phyloP scores from a whole-genome alignment of 2,329 filamentous ascomycete genomes.

The Aspergillus transmontanensis region DNA sequence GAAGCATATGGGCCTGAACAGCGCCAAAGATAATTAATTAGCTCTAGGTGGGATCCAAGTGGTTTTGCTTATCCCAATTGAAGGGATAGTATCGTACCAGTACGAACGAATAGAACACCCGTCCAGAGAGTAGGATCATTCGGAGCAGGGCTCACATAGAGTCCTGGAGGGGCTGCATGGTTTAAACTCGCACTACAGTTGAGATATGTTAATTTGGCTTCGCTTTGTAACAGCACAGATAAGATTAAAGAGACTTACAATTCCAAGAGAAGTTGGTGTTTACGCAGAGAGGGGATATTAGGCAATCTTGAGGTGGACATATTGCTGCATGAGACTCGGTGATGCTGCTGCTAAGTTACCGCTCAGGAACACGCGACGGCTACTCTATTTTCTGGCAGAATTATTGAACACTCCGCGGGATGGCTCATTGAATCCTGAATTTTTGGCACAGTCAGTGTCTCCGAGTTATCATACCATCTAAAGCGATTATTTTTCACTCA shows the following conservation, averaged over 20 bases:
- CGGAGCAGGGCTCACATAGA: conserved; percentile 83
- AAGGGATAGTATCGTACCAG: conserved; percentile 60
- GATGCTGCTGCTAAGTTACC: background rate
- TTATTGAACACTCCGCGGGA: background rate
- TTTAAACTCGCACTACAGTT: conserved; percentile 73
- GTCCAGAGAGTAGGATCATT: conserved; percentile 82
- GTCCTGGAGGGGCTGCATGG: conserved; percentile 78
- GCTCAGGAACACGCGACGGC: background rate
- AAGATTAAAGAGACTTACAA: conserved; percentile 63
- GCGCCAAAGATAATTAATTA: background rate
- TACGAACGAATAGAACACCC: conserved; percentile 87
- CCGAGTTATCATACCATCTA: background rate
- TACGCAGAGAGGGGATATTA: conserved; percentile 59
- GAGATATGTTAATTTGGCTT: background rate
- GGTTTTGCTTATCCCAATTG: background rate
- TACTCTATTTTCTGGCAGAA: background rate
- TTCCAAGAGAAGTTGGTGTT: conserved; percentile 77
- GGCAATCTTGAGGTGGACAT: conserved; percentile 37
- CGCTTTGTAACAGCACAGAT: background rate
- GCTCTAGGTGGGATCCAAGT: background rate
- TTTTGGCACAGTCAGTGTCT: background rate
- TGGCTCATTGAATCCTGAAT: background rate
- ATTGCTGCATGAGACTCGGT: conserved; percentile 3
- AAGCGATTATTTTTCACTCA: background rate
- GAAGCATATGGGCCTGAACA: conserved; percentile 79